Percentiles rank a stretch among this genome's conserved stretches.
Evolutionary conservation across 2,329 filamentous ascomycete species (phyloP).

Genomic region (Scopulariopsis brevicaulis): DNA sequence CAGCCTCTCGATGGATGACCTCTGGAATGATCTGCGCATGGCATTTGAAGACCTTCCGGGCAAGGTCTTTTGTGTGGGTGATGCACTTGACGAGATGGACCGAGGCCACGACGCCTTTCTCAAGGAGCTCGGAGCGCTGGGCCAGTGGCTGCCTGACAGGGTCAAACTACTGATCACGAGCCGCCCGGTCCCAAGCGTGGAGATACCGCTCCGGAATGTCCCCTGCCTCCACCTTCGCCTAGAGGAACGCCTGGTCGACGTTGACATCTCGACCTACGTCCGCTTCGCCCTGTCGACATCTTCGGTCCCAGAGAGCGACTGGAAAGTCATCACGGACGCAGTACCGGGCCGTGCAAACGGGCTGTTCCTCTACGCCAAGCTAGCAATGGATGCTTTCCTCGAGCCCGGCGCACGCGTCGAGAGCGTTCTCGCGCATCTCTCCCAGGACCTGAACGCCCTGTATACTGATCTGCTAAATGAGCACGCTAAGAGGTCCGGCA

Average conservation of each 20-base stretch:
- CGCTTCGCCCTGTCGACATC: conserved; percentile 8
- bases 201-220: conserved; percentile 16
- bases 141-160: conserved; percentile 14
- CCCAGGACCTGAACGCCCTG: conserved; percentile 23
- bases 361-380: conserved; percentile 30
- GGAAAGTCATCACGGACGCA: conserved; percentile 13
- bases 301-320: conserved; percentile 9
- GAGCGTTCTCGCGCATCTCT: conserved; percentile 18
- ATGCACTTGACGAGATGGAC: conserved; percentile 36
- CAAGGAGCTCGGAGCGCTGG: conserved; percentile 18
- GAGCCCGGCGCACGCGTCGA: conserved; percentile 12
- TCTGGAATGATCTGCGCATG: conserved; percentile 18
- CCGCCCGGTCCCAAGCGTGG: conserved; percentile 20
- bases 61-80: conserved; percentile 24
- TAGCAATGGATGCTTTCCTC: conserved; percentile 26
- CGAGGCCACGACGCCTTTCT: conserved; percentile 22
- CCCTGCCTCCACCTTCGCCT: conserved; percentile 20
- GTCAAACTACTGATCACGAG: conserved; percentile 32
- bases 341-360: conserved; percentile 25
- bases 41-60: conserved; percentile 11
- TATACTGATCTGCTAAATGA: conserved; percentile 27
- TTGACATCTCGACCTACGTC: conserved; percentile 27
- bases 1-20: conserved; percentile 10
- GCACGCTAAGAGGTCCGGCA: conserved; percentile 19
- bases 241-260: conserved; percentile 20